Evolutionary conservation across 208 protist genomes (phyloP), one percentile per base, ranked within the genome.

Genomic region (Trypanosoma boissoni): DNA sequence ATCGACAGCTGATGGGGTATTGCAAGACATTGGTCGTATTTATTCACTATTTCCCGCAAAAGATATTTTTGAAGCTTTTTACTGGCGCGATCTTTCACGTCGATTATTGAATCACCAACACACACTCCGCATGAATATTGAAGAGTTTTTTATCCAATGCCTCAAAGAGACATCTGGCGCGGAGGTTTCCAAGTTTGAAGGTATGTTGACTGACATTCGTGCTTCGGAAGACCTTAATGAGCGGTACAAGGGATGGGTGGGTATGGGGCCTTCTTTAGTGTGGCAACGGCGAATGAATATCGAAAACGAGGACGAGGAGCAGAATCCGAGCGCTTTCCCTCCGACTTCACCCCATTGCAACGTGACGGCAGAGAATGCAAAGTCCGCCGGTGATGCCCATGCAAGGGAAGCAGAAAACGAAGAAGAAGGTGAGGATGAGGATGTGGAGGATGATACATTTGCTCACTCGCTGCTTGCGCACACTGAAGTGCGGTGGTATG

Each of bases 41-140:
- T 98, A 97, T 72, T 78, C 94, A 23, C 86, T 87, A 50, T 84
- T 96, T 52, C 84, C 88, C 12, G 80, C 74, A 39, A 97, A 98
- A 66, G 95, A 98, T 58, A 64, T 98, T 18, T 99, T 99, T 65
- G 97, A 98, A 76, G 81, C 84, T 6, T 94, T 98, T 43, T 98
- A 98, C 76, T 97, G 97, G 80, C 86, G 88, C 32, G 88, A 98
- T 78, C 75, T 98, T 23, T 80, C 88, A 10, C 94, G 94, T 43
- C 85, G 97, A 34, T 86, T 98, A 56, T 72, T 99, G 43, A 65
- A 82, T 42, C 67, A 96, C 18, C 76, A 73, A 37, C 96, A 88
- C 58, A 69, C 48, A 5, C 68, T 86, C 2, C 82, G 74, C 16
- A 62, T 92, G 16, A 85, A 96, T 5, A 71, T 80, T 10, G 98